phyloP scores from a whole-genome alignment of 1,284 basidiomycete genomes.

The Sporisorium reilianum region DNA sequence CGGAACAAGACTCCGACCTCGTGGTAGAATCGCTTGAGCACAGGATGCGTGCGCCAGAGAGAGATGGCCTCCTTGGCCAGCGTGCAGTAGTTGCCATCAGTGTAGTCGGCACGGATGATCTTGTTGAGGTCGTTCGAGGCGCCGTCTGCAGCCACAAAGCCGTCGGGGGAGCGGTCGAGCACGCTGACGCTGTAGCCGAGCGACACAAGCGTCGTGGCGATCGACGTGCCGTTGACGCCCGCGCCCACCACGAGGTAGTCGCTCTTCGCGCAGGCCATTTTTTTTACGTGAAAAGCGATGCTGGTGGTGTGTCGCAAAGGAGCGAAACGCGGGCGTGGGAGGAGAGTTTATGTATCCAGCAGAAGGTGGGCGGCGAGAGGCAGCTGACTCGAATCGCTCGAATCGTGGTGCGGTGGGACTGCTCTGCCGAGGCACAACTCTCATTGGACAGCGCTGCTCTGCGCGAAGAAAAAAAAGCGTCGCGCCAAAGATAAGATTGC shows the following conservation, averaged over 20 bases:
- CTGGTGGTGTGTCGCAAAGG: no score
- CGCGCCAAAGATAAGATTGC: no score
- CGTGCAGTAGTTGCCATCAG: constrained; percentile 73
- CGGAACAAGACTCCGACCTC: constrained; percentile 63
- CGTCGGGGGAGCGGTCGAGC: constrained; percentile 70
- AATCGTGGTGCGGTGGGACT: no score
- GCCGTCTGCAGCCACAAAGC: constrained; percentile 76
- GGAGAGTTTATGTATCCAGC: no score
- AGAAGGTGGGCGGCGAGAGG: no score
- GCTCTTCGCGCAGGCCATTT: neutral
- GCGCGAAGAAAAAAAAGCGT: neutral
- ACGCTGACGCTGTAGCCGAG: constrained; percentile 79
- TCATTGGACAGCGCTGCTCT: neutral
- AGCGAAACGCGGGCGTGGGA: no score
- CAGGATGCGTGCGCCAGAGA: constrained; percentile 75
- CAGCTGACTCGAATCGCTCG: no score
- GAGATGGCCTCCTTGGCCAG: constrained; percentile 80
- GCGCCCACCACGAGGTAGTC: constrained; percentile 77
- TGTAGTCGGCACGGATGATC: constrained; percentile 73
- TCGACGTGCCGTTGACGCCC: constrained; percentile 86
- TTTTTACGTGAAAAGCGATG: no score
- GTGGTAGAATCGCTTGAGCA: constrained; percentile 52
- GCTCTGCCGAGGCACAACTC: no score
- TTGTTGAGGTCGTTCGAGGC: constrained; percentile 88
- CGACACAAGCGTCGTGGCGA: constrained; percentile 75